Percentiles rank a stretch among this genome's conserved stretches.
Evolutionary conservation across 2,329 filamentous ascomycete species (phyloP).

Genomic region (Didymellaceae sp.): DNA sequence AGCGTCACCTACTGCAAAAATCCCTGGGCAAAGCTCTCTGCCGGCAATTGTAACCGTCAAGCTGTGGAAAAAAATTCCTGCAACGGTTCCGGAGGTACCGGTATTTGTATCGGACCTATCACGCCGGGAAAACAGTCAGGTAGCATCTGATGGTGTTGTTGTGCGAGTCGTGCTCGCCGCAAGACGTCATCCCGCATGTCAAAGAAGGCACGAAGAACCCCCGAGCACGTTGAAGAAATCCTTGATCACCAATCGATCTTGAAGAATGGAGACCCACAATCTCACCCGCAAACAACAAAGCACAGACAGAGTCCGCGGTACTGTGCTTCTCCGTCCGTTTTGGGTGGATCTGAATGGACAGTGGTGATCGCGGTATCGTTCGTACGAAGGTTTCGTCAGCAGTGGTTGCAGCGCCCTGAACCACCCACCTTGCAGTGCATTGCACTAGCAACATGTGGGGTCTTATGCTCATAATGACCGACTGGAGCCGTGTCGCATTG

Average conservation of each 20-base stretch:
- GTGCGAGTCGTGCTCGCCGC: neutral
- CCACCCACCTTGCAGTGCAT: neutral
- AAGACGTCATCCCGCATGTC: constrained; percentile 14
- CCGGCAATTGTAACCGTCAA: too few relatives aligned
- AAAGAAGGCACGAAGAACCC: constrained; percentile 11
- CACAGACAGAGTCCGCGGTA: neutral
- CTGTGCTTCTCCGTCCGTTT: neutral
- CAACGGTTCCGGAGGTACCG: neutral
- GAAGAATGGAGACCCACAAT: constrained; percentile 2
- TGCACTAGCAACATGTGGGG: neutral
- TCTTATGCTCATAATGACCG: neutral
- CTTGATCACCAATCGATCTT: neutral
- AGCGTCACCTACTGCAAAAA: neutral
- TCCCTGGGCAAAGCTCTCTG: too few relatives aligned
- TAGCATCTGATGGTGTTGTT: neutral
- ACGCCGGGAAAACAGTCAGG: neutral
- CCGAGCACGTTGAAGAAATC: constrained; percentile 3
- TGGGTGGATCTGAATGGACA: neutral
- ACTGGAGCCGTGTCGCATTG: neutral
- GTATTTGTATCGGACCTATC: neutral
- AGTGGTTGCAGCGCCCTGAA: neutral
- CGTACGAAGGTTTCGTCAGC: constrained; percentile 3
- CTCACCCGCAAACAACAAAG: constrained; percentile 1
- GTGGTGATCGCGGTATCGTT: neutral
- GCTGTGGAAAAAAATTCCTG: neutral